phyloP scores from a whole-genome alignment of 2,329 filamentous ascomycete genomes.

The Penicillium sp. region DNA sequence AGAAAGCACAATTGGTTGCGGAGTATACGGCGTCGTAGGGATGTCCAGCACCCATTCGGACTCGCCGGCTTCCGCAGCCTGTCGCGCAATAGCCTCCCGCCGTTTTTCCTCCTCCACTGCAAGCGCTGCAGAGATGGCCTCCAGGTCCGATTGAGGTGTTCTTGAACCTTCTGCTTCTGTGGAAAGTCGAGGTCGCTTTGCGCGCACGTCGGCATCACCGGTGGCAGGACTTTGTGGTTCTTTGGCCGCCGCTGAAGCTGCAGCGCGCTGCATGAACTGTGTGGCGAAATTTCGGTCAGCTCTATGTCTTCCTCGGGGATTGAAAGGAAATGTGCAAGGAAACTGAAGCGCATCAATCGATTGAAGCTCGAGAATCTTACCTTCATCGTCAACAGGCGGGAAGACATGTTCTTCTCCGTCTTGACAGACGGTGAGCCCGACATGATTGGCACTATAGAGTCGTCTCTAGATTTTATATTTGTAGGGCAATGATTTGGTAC shows the following conservation, averaged over 20 bases:
- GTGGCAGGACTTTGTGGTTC: slow-evolving; percentile 36
- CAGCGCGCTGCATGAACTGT: slow-evolving; percentile 85
- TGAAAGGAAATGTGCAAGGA: neutral
- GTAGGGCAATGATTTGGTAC: too few relatives aligned
- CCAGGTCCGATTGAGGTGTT: slow-evolving; percentile 31
- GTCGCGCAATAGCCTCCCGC: slow-evolving; percentile 33
- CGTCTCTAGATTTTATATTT: neutral
- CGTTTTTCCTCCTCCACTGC: slow-evolving; percentile 39
- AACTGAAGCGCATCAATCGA: too few relatives aligned
- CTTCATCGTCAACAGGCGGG: slow-evolving; percentile 86
- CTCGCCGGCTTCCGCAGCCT: slow-evolving; percentile 40
- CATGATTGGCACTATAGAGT: slow-evolving; percentile 20
- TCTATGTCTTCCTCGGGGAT: neutral
- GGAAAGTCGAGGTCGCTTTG: slow-evolving; percentile 34
- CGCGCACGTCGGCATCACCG: slow-evolving; percentile 38
- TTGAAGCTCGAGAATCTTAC: slow-evolving; percentile 25
- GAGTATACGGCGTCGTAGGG: slow-evolving; percentile 13
- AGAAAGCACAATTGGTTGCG: slow-evolving; percentile 27
- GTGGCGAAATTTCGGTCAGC: slow-evolving; percentile 4
- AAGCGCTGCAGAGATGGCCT: slow-evolving; percentile 37
- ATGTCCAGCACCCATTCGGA: slow-evolving; percentile 41
- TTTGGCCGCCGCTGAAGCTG: slow-evolving; percentile 50
- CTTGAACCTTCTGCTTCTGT: slow-evolving; percentile 14
- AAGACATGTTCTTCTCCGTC: slow-evolving; percentile 70
- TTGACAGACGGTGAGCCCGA: slow-evolving; percentile 43